phyloP scores from a whole-genome alignment of 2,329 filamentous ascomycete genomes.

The Tolypocladium album region DNA sequence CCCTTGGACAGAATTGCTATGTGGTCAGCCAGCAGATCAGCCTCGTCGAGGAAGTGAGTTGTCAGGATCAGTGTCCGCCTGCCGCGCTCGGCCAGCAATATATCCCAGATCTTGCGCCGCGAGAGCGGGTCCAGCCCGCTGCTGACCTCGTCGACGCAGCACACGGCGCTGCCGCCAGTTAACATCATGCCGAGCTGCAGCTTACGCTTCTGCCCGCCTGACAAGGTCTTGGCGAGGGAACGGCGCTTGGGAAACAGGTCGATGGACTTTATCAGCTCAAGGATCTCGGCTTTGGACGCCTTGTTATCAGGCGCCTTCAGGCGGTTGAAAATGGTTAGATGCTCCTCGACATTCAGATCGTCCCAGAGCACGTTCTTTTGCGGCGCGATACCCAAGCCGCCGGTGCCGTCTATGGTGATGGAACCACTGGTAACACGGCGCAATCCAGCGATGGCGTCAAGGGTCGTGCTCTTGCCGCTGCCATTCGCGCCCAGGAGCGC shows the following conservation, averaged over 20 bases:
- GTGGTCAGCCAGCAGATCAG: slow-evolving; percentile 78
- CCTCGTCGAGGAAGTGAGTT: slow-evolving; percentile 90
- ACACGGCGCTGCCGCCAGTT: slow-evolving; percentile 77
- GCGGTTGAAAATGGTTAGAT: slow-evolving; percentile 72
- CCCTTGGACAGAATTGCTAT: slow-evolving; percentile 84
- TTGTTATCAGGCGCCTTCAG: slow-evolving; percentile 55
- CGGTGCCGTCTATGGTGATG: slow-evolving; percentile 67
- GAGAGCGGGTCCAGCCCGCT: slow-evolving; percentile 81
- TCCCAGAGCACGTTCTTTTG: slow-evolving; percentile 95
- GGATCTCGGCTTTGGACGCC: slow-evolving; percentile 48
- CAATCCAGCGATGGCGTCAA: slow-evolving; percentile 78
- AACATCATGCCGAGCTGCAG: slow-evolving; percentile 93
- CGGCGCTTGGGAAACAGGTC: slow-evolving; percentile 67
- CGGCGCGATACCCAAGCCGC: slow-evolving; percentile 76
- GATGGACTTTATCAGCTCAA: slow-evolving; percentile 54
- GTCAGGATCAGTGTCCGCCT: slow-evolving; percentile 76
- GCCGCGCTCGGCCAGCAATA: slow-evolving; percentile 74
- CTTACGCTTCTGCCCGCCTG: slow-evolving; percentile 86
- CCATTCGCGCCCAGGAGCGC: slow-evolving; percentile 84
- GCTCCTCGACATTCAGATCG: slow-evolving; percentile 74
- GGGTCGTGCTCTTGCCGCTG: slow-evolving; percentile 79
- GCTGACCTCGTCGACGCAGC: slow-evolving; percentile 85
- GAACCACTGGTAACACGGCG: slow-evolving; percentile 65
- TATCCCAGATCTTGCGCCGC: slow-evolving; percentile 87
- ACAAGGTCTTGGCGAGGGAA: slow-evolving; percentile 65